Evolutionary conservation across 2,329 filamentous ascomycete species (phyloP).

Genomic region (Mollisiaceae sp.): DNA sequence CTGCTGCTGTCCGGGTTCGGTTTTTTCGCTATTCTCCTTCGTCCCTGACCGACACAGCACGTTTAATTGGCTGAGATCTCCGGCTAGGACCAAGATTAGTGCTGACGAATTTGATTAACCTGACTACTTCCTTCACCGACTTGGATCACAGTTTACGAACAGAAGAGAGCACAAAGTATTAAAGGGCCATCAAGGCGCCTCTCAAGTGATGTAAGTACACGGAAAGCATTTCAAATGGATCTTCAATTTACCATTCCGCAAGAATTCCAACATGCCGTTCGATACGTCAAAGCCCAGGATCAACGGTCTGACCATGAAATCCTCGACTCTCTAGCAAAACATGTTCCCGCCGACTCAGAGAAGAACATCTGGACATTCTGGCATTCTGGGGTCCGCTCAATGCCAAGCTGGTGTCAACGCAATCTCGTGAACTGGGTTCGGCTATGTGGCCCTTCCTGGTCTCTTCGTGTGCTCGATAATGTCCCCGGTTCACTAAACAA

Average conservation of each 20-base stretch:
- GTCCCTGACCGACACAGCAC: background rate
- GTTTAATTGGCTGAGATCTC: background rate
- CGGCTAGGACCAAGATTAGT: background rate
- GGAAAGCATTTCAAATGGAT: background rate
- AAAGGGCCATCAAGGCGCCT: background rate
- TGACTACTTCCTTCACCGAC: no score
- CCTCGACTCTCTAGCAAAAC: conserved; percentile 45
- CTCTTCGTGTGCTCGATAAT: conserved; percentile 47
- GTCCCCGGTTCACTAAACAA: conserved; percentile 46
- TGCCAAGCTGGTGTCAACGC: conserved; percentile 46
- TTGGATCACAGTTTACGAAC: no score
- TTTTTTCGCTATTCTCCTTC: background rate
- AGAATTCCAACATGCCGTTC: conserved; percentile 9
- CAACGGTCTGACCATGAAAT: conserved; percentile 46
- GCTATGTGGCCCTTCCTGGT: conserved; percentile 49
- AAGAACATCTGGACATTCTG: conserved; percentile 54
- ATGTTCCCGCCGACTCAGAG: conserved; percentile 45
- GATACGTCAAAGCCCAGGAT: conserved; percentile 14
- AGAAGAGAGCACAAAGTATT: no score
- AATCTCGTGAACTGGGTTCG: conserved; percentile 51
- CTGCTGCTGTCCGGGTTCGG: background rate
- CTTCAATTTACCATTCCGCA: conserved; percentile 4
- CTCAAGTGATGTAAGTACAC: background rate
- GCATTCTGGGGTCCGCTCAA: conserved; percentile 46
- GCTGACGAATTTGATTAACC: background rate